Evolutionary conservation across 768 basidiomycete genomes (phyloP).

Genomic region (Podaxis rugospora): DNA sequence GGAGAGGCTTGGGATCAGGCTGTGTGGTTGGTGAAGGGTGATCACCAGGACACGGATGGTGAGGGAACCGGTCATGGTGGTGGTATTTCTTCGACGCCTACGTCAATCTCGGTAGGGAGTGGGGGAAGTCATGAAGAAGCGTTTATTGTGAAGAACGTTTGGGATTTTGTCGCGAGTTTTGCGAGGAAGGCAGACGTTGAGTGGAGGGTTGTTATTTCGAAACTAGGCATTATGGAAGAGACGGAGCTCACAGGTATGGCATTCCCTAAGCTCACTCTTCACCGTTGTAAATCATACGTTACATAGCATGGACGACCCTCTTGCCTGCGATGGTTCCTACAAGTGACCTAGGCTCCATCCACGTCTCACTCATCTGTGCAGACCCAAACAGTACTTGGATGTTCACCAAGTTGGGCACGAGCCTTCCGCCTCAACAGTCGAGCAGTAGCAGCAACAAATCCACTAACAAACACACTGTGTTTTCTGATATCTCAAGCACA

Average conservation of each 20-base stretch:
- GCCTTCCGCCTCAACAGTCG: constrained; percentile 13
- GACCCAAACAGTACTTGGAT: constrained; percentile 59
- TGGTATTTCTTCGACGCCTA: neutral
- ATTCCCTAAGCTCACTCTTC: constrained; percentile 1
- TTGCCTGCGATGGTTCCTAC: constrained; percentile 32
- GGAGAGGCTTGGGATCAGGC: constrained; percentile 71
- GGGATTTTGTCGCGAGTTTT: constrained; percentile 64
- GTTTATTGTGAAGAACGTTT: constrained; percentile 56
- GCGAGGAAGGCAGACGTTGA: constrained; percentile 66
- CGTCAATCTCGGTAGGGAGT: neutral
- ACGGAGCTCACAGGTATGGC: constrained; percentile 64
- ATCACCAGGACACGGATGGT: constrained; percentile 31
- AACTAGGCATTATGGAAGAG: constrained; percentile 55
- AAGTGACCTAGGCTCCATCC: constrained; percentile 44
- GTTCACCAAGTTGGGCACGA: constrained; percentile 34
- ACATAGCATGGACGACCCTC: constrained; percentile 65
- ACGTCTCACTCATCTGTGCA: constrained; percentile 57
- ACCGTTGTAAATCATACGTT: constrained; percentile 6
- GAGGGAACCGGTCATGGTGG: constrained; percentile 21
- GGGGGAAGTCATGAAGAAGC: constrained; percentile 29
- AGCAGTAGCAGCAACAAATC: constrained; percentile 22
- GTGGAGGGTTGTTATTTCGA: constrained; percentile 75
- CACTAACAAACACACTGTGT: constrained; percentile 18
- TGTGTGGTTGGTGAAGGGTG: constrained; percentile 51
- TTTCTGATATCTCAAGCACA: constrained; percentile 16